A percentile compares a stretch with the other conserved stretches of the same genome.
These are phyloP conservation scores for Tuctoria greenei DNA, from an alignment of 176 grass and related monocot genomes.

Conservation along the genomic window DNA sequence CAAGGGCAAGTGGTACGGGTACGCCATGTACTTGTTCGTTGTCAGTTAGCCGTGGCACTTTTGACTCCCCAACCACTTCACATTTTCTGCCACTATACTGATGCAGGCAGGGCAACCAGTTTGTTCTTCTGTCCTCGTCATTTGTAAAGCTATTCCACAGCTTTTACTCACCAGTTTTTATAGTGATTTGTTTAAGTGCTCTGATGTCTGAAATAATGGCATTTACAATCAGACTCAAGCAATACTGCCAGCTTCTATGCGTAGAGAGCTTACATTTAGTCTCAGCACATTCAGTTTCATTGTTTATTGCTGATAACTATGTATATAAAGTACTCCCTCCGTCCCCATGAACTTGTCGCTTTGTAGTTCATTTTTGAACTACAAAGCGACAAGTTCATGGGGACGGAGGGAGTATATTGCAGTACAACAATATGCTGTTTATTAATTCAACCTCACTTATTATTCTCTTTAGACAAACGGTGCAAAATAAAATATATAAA, in stretches of 20 bases:
- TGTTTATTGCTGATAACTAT: slow-evolving; percentile 4
- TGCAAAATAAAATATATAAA: background rate
- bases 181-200: background rate
- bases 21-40: background rate
- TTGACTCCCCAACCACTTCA: background rate
- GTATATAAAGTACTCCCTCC: too few relatives aligned
- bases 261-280: background rate
- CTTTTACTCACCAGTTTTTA: background rate
- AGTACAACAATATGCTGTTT: background rate
- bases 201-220: background rate
- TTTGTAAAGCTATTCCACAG: background rate
- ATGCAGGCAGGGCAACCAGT: background rate
- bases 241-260: background rate
- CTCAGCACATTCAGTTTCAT: background rate
- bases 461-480: background rate
- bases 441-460: background rate
- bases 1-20: background rate
- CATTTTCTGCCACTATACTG: background rate
- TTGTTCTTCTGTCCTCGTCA: background rate
- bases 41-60: background rate
- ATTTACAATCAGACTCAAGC: background rate
- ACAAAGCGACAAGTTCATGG: too few relatives aligned
- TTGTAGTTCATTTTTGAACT: too few relatives aligned
- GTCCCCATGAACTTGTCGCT: too few relatives aligned
- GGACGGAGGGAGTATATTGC: too few relatives aligned